Evolutionary conservation across 1,284 basidiomycete species (phyloP).

Genomic region (Leccinum pallidistipes): DNA sequence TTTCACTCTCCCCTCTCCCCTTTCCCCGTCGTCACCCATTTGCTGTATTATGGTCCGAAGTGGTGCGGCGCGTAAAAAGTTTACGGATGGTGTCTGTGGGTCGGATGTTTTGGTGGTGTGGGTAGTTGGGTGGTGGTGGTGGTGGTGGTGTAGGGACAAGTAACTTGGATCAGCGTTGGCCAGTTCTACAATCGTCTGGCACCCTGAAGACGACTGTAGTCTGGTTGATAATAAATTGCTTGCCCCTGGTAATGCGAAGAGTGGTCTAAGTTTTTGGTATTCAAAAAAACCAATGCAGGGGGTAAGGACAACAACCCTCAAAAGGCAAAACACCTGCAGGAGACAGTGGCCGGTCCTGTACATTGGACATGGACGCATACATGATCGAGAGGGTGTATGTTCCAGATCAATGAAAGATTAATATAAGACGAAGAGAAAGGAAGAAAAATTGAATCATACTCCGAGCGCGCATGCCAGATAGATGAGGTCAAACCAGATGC

Average conservation of each 20-base stretch:
- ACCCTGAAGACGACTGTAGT: slow-evolving; percentile 9
- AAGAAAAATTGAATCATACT: neutral
- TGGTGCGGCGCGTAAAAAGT: slow-evolving; percentile 17
- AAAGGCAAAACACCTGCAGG: neutral
- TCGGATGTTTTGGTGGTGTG: slow-evolving; percentile 15
- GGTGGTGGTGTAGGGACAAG: slow-evolving; percentile 2
- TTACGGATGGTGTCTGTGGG: slow-evolving; percentile 14
- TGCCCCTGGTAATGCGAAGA: neutral
- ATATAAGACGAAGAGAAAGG: neutral
- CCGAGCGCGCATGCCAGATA: neutral
- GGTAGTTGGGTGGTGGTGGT: slow-evolving; percentile 6
- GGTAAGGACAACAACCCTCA: neutral
- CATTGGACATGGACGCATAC: neutral
- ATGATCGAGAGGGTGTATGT: neutral
- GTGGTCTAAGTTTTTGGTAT: neutral
- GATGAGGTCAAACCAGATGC: no score
- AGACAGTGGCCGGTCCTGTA: neutral
- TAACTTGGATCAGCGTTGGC: slow-evolving; percentile 1
- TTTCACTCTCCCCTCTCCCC: neutral
- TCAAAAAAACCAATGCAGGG: neutral
- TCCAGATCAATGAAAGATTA: neutral
- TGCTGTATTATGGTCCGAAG: slow-evolving; percentile 20
- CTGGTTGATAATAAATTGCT: slow-evolving; percentile 18
- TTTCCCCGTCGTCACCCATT: neutral
- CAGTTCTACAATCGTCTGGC: slow-evolving; percentile 4